A percentile compares a stretch with the other conserved stretches of the same genome.
Evolutionary conservation across 306 rosid species (phyloP).

Genomic region (Sesbania bispinosa): DNA sequence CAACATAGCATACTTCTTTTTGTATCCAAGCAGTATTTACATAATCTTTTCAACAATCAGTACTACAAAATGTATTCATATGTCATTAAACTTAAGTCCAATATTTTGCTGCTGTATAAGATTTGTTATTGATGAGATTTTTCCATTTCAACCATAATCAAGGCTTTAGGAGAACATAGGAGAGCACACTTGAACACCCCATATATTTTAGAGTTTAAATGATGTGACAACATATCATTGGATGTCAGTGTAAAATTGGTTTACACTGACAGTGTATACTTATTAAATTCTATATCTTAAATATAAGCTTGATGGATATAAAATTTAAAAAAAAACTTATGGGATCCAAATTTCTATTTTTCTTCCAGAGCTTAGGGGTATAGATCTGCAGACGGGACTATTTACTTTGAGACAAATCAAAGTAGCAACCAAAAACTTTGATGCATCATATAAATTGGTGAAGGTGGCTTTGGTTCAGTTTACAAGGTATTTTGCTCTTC

Average conservation of each 20-base stretch:
- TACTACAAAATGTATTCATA: background rate
- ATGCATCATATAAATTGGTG: constrained; percentile 75
- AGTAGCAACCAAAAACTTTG: constrained; percentile 79
- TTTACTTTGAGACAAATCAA: constrained; percentile 79
- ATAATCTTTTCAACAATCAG: background rate
- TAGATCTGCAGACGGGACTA: constrained; percentile 81
- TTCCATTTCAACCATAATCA: background rate
- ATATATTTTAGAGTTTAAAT: too few relatives aligned
- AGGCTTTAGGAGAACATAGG: background rate
- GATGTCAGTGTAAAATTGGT: too few relatives aligned
- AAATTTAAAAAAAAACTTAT: background rate
- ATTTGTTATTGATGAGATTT: background rate
- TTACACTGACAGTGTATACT: too few relatives aligned
- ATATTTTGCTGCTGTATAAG: background rate
- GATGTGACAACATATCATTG: too few relatives aligned
- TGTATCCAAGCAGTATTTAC: background rate
- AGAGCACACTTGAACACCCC: background rate
- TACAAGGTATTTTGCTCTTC: constrained; percentile 59
- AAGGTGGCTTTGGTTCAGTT: constrained; percentile 94
- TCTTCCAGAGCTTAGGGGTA: constrained; percentile 63
- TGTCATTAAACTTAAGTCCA: background rate
- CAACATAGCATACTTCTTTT: background rate
- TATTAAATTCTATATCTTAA: too few relatives aligned
- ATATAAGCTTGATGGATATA: background rate
- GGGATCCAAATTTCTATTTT: constrained; percentile 15